Percentiles rank a stretch among this genome's conserved stretches.
Evolutionary conservation across 1,284 basidiomycete species (phyloP).

Genomic region (Serendipita sp.): DNA sequence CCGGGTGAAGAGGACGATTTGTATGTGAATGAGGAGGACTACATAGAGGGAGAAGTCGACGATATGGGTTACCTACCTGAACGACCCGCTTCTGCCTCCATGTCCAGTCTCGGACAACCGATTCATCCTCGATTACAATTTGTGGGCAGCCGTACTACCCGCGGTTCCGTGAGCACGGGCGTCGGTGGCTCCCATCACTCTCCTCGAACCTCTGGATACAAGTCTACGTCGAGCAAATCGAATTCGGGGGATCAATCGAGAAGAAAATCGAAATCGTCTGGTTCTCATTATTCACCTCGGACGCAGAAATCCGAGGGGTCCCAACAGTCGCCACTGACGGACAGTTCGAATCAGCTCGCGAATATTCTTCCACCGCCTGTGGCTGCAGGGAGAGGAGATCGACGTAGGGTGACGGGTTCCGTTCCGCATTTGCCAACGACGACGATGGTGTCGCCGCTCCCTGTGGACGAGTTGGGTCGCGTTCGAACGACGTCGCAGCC

Average conservation of each 20-base stretch:
- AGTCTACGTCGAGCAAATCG: slow-evolving; percentile 4
- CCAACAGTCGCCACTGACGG: background rate
- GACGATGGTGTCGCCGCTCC: slow-evolving; percentile 28
- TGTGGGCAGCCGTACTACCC: slow-evolving; percentile 27
- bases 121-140: slow-evolving; percentile 56
- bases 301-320: slow-evolving; percentile 5
- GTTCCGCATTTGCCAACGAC: slow-evolving; percentile 22
- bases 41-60: slow-evolving; percentile 11
- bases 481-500: slow-evolving; percentile 12
- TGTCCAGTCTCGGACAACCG: slow-evolving; percentile 68
- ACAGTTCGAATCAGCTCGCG: background rate
- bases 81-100: slow-evolving; percentile 52
- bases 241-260: slow-evolving; percentile 4
- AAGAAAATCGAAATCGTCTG: slow-evolving; percentile 3
- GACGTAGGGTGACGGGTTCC: background rate
- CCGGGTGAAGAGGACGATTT: slow-evolving; percentile 25
- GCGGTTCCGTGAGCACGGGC: slow-evolving; percentile 5
- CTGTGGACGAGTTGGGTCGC: slow-evolving; percentile 28
- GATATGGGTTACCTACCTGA: slow-evolving; percentile 26
- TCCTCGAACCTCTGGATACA: slow-evolving; percentile 5
- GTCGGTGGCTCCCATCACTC: slow-evolving; percentile 16
- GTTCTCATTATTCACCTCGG: slow-evolving; percentile 5
- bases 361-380: slow-evolving; percentile 2
- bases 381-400: background rate
- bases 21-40: slow-evolving; percentile 13